Conservation (phyloP, 192 early-diverging fungal genomes). For the Spizellomyces sp. region DNA sequence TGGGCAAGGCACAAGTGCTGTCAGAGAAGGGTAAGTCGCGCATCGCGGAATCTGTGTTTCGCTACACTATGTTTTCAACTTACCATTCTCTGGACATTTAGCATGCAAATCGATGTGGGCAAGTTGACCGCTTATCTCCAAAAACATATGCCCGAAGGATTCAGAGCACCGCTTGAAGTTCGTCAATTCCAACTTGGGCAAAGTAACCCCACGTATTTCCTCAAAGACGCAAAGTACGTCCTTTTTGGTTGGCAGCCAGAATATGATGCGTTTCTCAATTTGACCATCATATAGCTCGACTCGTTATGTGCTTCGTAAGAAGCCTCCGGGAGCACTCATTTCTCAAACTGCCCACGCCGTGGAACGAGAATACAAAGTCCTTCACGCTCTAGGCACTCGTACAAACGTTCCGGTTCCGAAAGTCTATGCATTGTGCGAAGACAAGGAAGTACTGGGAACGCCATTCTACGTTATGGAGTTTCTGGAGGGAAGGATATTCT, state of each 20-base stretch:
- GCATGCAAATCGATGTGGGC: slow-evolving; percentile 55
- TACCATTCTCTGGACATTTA: slow-evolving; percentile 8
- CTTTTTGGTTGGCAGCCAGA: not conserved
- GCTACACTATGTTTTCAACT: not conserved
- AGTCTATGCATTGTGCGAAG: slow-evolving; percentile 87
- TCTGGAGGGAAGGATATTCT: slow-evolving; percentile 85
- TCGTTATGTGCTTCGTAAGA: slow-evolving; percentile 85
- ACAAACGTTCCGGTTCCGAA: slow-evolving; percentile 87
- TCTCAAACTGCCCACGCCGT: slow-evolving; percentile 89
- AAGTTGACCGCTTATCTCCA: slow-evolving; percentile 65
- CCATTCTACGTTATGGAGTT: slow-evolving; percentile 98
- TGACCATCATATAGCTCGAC: slow-evolving; percentile 46
- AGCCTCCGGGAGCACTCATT: slow-evolving; percentile 83
- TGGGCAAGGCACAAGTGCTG: slow-evolving; percentile 18
- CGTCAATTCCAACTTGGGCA: slow-evolving; percentile 91
- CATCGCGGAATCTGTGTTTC: too few species aligned
- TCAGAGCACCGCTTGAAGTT: slow-evolving; percentile 65
- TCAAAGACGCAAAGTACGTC: slow-evolving; percentile 57
- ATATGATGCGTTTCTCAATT: not conserved
- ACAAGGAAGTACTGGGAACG: slow-evolving; percentile 80
- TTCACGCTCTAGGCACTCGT: slow-evolving; percentile 72
- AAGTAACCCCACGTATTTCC: slow-evolving; percentile 92
- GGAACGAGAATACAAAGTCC: slow-evolving; percentile 85
- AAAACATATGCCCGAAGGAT: slow-evolving; percentile 40
- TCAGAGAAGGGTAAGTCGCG: slow-evolving; percentile 34